Base-by-base conservation (phyloP, 2,329 filamentous ascomycete species). In the Aspergillus luchuensis region DNA sequence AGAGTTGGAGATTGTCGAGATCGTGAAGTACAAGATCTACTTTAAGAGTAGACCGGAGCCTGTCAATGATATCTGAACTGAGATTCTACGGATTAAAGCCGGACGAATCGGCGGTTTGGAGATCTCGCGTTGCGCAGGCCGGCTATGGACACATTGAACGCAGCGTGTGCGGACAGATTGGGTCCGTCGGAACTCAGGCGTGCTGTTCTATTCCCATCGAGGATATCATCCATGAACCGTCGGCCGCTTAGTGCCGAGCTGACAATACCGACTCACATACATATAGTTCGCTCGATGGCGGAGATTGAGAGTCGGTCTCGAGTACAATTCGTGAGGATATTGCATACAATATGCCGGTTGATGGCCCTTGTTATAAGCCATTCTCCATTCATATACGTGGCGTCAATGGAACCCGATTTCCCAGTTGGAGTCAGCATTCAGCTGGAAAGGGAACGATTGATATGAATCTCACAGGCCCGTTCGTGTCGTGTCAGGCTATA, bases 31-130 rank as follows among this genome's bases (percentile, higher is more conserved):
- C 73, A 97, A 96, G 80, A 80, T 98, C 66, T 79, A 96, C 49
- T 98, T 98, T 77, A 89, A 89, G 17, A 85, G 85, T 62, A 83
- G 94, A 50, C 94, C 94, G 5, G 94, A 98, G 78, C 94, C 94
- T 49, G 90, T 97, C 57, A 87, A 87, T 41, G 66, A 70, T 62
- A 62, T 63, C 51, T 76, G 67, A 73, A 17, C 23, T 19, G 5
- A 7, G 17, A 2, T n/a, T 50, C 28, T 8, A n/a, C 17, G 13
- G 15, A 30, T 17, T 15, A 21, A 21, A 36, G 28, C 13, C n/a
- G 2, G 47, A 10, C 21, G 3, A 41, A 15, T 8, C 2, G 2
- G 5, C 21, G 2, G 1, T 8, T 38, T n/a, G 25, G 23, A 7
- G n/a, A 30, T 17, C 6, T 50, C 8, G 47, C 25, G 8, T 28